Conservation (phyloP, 2,329 filamentous ascomycete genomes). For the Colletotrichum sojae region DNA sequence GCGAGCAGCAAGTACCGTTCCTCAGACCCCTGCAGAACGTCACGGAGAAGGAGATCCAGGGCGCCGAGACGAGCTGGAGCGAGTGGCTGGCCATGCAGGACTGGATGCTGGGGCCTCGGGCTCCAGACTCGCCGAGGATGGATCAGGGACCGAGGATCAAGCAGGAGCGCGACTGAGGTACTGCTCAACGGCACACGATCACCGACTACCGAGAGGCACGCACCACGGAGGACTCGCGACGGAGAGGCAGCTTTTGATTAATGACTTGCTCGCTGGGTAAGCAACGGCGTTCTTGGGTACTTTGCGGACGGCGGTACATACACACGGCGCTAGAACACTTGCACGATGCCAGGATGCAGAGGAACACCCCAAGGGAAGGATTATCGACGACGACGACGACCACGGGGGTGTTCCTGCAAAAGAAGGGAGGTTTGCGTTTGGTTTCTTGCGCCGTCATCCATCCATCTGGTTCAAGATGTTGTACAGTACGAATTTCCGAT, state of each 20-base stretch:
- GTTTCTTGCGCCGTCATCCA: slow-evolving; percentile 22
- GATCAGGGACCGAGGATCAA: slow-evolving; percentile 34
- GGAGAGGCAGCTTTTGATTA: slow-evolving; percentile 21
- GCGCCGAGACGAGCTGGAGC: slow-evolving; percentile 89
- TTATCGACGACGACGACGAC: background rate
- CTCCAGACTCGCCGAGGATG: slow-evolving; percentile 59
- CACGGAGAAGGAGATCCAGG: slow-evolving; percentile 83
- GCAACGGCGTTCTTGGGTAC: slow-evolving; percentile 28
- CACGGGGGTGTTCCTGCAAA: slow-evolving; percentile 1
- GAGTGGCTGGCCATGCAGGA: slow-evolving; percentile 98
- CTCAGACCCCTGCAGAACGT: slow-evolving; percentile 85
- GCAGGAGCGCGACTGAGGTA: slow-evolving; percentile 26
- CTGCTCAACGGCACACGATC: background rate
- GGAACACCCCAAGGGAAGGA: slow-evolving; percentile 8
- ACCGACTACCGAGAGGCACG: background rate
- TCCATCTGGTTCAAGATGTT: slow-evolving; percentile 24
- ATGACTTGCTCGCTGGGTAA: slow-evolving; percentile 9
- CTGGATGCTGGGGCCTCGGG: slow-evolving; percentile 94
- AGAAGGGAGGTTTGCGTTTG: slow-evolving; percentile 22
- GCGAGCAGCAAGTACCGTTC: slow-evolving; percentile 88
- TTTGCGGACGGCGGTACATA: slow-evolving; percentile 21
- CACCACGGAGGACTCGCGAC: slow-evolving; percentile 7
- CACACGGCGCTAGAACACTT: slow-evolving; percentile 14
- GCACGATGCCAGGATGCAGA: slow-evolving; percentile 34
- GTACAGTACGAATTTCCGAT: slow-evolving; percentile 28